Base-by-base conservation (phyloP, 2,329 filamentous ascomycete genomes). In the Arthroderma sp. region DNA sequence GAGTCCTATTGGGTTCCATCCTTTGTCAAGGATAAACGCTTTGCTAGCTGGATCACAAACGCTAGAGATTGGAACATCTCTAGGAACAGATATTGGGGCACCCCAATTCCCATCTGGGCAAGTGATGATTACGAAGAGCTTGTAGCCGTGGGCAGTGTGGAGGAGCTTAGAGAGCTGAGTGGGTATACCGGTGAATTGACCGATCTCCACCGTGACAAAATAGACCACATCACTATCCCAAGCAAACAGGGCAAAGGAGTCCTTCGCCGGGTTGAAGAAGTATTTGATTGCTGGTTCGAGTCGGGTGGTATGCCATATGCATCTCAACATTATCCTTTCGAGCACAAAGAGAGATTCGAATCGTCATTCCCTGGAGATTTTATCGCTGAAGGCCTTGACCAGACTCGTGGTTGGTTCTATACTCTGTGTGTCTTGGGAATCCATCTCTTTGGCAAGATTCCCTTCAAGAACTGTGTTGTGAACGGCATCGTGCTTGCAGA, bases 281-380 rank as follows among this genome's bases (percentile, higher is more conserved):
- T 95, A 4, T 94, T 95, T 55, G 88, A 95, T 66, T 95, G 88
- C 61, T 95, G 88, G 87, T 94, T 94, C 51, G 88, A 95, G 65
- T 94, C 87, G 37, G 88, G 88, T 49, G 88, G 83, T 59, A 95
- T 95, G 88, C 88, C 88, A 2, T 95, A 94, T 59, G 84, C 86
- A 36, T 87, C 82, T 53, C 78, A 83, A 50, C 88, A 95, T 62
- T 95, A 93, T 59, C 88, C 88, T 5, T 95, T 95, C 58, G 83
- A 89, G 65, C 91, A 91, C 58, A 77, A 80, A 54, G 84, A 88
- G 6, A 75, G 80, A 48, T 89, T 94, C 51, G 74, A 87, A 54
- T 75, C 80, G 51, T 80, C 77, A 2, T 94, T 93, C 68, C 88
- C 88, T 0, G 88, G 84, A 55, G 86, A 95, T 60, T 95, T 95